Evolutionary conservation across 192 early-diverging fungal species (phyloP), one percentile per base, ranked within the genome.

Genomic region (Rhizoclosmatium globosum): DNA sequence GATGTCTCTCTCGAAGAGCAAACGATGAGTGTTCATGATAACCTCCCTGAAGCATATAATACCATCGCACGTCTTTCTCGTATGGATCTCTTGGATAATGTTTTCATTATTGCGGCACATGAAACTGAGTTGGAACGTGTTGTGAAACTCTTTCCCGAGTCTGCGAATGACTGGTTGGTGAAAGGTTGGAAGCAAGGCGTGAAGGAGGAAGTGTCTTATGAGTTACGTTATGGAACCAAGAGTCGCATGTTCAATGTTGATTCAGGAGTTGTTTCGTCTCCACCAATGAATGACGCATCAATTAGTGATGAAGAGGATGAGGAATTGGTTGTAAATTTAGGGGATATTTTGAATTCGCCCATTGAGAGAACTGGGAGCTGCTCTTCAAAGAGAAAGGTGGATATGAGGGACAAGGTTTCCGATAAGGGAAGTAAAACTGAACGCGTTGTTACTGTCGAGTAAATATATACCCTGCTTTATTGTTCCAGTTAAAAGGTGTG

Each of bases 71-170:
- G 48, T 1, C 6, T 71, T 19, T 43, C 48, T 2, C 1, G 53
- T 38, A 71, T 71, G 69, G 69, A 71, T 13, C 15, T 46, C 1
- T n/a, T 56, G 47, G 48, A 48, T 6, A 56, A 71, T 31, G 69
- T 71, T 6, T 57, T 71, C 13, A 48, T 71, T 2, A 56, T 71
- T 71, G 48, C 69, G 38, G 46, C 69, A 3, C 69, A 71, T 71
- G 69, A 71, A 56, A 56, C 50, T 4, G 69, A 57, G n/a, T 2
- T 71, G 3, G 69, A 56, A 4, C 1, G 21, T 21, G 53, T 57
- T 56, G 46, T 71, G 7, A 48, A 71, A 2, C 15, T 71, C 23
- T 56, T 31, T 56, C 69, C 69, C 4, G 31, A n/a, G 15, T 31
- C 7, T 71, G 69, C 69, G 4, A 71, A 71, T 38, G n/a, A 56